These are phyloP conservation scores for Sistotremastrum niveocremeum DNA, from an alignment of 768 basidiomycete species.

Conservation along the genomic window DNA sequence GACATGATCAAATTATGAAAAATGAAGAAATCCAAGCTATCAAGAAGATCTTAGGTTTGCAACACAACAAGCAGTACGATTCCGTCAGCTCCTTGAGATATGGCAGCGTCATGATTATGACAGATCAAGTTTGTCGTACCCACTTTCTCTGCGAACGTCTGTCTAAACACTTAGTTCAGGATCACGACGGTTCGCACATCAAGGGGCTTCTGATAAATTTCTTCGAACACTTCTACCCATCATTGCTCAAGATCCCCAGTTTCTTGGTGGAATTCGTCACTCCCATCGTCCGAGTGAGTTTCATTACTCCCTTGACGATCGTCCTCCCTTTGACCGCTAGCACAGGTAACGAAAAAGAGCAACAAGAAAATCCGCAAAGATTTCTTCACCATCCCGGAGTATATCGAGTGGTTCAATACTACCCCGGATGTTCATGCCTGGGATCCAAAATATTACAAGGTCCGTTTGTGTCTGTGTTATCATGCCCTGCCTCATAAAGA, in stretches of 20 bases:
- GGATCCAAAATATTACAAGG: conserved; percentile 97
- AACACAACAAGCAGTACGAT: conserved; percentile 84
- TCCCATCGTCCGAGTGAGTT: conserved; percentile 82
- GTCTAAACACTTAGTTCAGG: conserved; percentile 31
- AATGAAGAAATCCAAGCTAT: conserved; percentile 95
- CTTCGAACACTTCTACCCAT: conserved; percentile 93
- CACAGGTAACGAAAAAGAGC: conserved; percentile 61
- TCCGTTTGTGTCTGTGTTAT: conserved; percentile 19
- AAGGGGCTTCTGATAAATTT: conserved; percentile 99
- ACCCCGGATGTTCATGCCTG: conserved; percentile 70
- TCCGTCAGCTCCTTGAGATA: conserved; percentile 63
- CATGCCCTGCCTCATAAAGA: conserved; percentile 1
- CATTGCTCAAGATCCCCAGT: conserved; percentile 75
- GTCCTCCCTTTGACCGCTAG: background rate
- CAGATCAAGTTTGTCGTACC: conserved; percentile 69
- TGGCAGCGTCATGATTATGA: conserved; percentile 97
- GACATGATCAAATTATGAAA: conserved; percentile 93
- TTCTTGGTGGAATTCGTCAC: conserved; percentile 98
- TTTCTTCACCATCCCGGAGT: conserved; percentile 97
- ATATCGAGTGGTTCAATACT: conserved; percentile 78
- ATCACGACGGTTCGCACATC: conserved; percentile 99
- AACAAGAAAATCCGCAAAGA: conserved; percentile 45
- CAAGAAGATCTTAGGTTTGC: conserved; percentile 95
- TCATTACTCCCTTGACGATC: background rate
- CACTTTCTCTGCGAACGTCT: background rate